A percentile compares a stretch with the other conserved stretches of the same genome.
phyloP scores from a whole-genome alignment of 148 eudicot genomes.

The Persicaria tinctoria region DNA sequence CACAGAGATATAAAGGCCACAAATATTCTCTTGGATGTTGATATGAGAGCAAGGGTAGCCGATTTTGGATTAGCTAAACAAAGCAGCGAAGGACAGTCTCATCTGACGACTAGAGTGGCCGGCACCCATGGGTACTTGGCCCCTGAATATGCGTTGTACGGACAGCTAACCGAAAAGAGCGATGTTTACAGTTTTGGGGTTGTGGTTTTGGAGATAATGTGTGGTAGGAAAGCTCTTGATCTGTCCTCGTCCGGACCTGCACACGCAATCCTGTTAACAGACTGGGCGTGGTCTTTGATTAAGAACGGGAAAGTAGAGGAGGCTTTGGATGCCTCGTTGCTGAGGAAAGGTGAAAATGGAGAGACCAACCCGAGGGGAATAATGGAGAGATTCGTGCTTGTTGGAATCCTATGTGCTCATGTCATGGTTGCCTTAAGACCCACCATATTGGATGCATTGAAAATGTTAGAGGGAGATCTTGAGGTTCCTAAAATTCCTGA shows the following conservation, averaged over 20 bases:
- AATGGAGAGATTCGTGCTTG: slow-evolving; percentile 77
- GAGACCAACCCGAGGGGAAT: slow-evolving; percentile 42
- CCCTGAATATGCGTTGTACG: slow-evolving; percentile 78
- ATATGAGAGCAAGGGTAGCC: slow-evolving; percentile 70
- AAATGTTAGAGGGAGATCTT: slow-evolving; percentile 87
- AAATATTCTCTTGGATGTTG: slow-evolving; percentile 60
- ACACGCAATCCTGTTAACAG: slow-evolving; percentile 54
- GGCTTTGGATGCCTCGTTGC: slow-evolving; percentile 42
- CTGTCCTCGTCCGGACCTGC: slow-evolving; percentile 48
- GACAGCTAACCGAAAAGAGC: slow-evolving; percentile 74
- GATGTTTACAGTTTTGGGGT: slow-evolving; percentile 82
- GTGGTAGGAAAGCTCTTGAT: slow-evolving; percentile 82
- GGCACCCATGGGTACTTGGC: slow-evolving; percentile 87
- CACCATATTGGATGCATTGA: slow-evolving; percentile 62
- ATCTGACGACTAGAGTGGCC: slow-evolving; percentile 71
- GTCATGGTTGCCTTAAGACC: slow-evolving; percentile 91
- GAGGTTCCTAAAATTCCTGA: slow-evolving; percentile 73
- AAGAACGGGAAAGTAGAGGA: slow-evolving; percentile 48
- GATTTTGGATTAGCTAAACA: slow-evolving; percentile 81
- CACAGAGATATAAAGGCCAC: slow-evolving; percentile 78
- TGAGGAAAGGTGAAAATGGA: slow-evolving; percentile 28
- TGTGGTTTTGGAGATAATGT: slow-evolving; percentile 72
- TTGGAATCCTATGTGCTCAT: slow-evolving; percentile 84
- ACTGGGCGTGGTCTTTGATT: slow-evolving; percentile 80
- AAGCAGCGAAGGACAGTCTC: slow-evolving; percentile 60